Evolutionary conservation across 179 eudicot species (phyloP), one percentile per base, ranked within the genome.

Genomic region (Spinacia oleracea): DNA sequence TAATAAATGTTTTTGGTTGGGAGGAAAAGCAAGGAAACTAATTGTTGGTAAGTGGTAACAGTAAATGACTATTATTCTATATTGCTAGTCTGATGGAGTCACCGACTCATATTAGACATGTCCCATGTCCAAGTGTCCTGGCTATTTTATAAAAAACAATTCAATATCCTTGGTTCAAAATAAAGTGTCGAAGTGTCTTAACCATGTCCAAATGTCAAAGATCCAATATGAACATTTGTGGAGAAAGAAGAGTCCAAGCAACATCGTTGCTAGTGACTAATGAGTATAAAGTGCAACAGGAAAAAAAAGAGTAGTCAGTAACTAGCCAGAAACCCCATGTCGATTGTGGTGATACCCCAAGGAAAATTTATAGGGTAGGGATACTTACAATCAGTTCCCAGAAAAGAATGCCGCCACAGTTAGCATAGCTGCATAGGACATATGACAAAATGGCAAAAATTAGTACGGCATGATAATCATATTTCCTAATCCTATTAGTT

Each of bases 311-410:
- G 38, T 6, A 27, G n/a, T 27, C 16, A 43, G 69, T n/a, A 29
- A 55, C 48, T 16, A 16, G 29, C 62, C 69, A 78, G 38, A 45
- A 31, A 43, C 32, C 69, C n/a, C 42, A 71, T 48, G 32, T 56
- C 72, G 69, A 70, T 72, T 40, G 23, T 40, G n/a, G 53, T 62
- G 32, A 46, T 76, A 35, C 27, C 55, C 40, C 35, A 34, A 43
- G 34, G 78, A 55, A 34, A 74, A 55, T 59, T 51, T 64, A n/a
- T 51, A 75, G 58, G 70, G 62, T 73, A 60, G 83, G 50, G 35
- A 80, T 60, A 77, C 86, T 73, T 67, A 68, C 83, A 72, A 74
- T 80, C 83, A 80, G 60, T 80, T 83, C 56, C 83, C 81, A 68
- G 27, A 73, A 70, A 42, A 67, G 76, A 77, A 62, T 83, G 86